Base-by-base conservation (phyloP, 805 yeast genomes). In the Saccharomycopsis schoenii region DNA sequence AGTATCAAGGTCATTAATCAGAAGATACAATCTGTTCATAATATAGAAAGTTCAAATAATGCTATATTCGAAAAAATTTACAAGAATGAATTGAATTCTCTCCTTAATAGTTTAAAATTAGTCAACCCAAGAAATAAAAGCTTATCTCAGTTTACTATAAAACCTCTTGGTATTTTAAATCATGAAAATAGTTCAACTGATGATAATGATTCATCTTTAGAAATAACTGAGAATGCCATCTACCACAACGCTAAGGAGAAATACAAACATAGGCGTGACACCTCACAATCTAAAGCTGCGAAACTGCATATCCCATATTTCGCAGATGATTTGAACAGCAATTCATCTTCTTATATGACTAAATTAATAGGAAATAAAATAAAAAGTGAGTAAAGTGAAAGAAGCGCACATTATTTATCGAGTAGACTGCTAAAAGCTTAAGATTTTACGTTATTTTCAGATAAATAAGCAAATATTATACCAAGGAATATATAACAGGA, bases 11-110 rank as follows among this genome's bases (percentile, higher is more conserved):
- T 19, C 2, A 39, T 25, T n/a, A 36, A 47, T 9, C 17, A 34
- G 55, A 55, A n/a, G 39, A 36, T 15, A 50, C 24, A 24, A 56
- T n/a, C 36, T 50, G 42, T 8, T 24, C 56, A 15, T 59, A 54
- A 25, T 19, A 19, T 25, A 12, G 34, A 47, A 12, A 47, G 34
- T 24, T 25, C 52, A 2, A 47, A 47, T 10, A 47, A 47, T 25
- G 4, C n/a, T 21, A 50, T 58, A 17, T 54, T 60, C 34, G 24
- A 36, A 9, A 61, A 56, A n/a, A 59, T 55, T 12, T 42, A 58
- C 14, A 55, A 43, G 10, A 60, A 59, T 37, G 65, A 63, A 40
- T 25, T 61, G 19, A 56, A 43, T n/a, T 63, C 64, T 15, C 41
- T 58, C 10, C 14, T 39, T 4, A 52, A 42, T 17, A 40, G 59